These are phyloP conservation scores for Jackrogersella minutella DNA, from an alignment of 495 filamentous ascomycete genomes.

Conservation along the genomic window DNA sequence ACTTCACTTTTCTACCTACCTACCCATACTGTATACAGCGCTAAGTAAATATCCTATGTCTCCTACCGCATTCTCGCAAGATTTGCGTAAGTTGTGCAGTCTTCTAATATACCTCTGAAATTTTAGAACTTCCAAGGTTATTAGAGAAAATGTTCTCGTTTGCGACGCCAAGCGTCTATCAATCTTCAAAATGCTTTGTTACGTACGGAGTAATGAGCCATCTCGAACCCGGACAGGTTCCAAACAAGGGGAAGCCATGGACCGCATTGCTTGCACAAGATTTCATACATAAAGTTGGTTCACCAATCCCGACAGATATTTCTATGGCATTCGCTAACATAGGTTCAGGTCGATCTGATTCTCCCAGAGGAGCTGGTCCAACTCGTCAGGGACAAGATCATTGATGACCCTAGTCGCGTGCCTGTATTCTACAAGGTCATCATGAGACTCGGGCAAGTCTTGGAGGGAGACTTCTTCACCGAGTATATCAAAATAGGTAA, in stretches of 20 bases:
- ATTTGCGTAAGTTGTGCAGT: background rate
- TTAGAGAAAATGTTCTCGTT: conserved; percentile 65
- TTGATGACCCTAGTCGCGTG: conserved; percentile 38
- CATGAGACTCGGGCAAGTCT: conserved; percentile 73
- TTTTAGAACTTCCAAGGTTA: background rate
- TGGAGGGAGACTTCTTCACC: conserved; percentile 84
- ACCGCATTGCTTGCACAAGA: conserved; percentile 69
- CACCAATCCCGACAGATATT: conserved; percentile 10
- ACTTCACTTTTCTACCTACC: background rate
- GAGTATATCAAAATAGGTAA: conserved; percentile 86
- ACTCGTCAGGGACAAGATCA: conserved; percentile 64
- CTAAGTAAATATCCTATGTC: background rate
- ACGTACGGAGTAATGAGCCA: conserved; percentile 70
- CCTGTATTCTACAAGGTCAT: conserved; percentile 73
- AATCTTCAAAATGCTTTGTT: conserved; percentile 77
- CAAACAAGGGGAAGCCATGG: conserved; percentile 78
- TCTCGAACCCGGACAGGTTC: conserved; percentile 73
- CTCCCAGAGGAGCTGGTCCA: conserved; percentile 73
- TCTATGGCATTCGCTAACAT: background rate
- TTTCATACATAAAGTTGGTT: conserved; percentile 77
- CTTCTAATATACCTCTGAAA: too few species aligned
- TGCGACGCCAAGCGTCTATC: conserved; percentile 60
- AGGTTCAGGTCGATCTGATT: conserved; percentile 73
- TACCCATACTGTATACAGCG: background rate
- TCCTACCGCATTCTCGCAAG: background rate